Evolutionary conservation across 345 rosid species (phyloP), one percentile per base, ranked within the genome.

Genomic region (Nephelium lappaceum): DNA sequence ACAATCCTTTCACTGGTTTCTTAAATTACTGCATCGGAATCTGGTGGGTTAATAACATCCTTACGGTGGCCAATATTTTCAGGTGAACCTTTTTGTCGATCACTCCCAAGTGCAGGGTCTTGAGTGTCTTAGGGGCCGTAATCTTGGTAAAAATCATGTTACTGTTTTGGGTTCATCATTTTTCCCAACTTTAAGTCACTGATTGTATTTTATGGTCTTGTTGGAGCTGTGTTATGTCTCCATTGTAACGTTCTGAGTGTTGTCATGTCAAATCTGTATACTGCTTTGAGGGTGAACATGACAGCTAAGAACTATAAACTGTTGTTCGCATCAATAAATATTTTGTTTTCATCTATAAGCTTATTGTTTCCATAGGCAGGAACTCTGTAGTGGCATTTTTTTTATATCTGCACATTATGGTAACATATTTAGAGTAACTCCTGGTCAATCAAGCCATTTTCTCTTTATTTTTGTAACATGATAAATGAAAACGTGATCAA

Each of bases 21-120:
- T 55, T 75, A 11, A 31, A 67, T 79, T 72, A 27, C 69, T 70
- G 75, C 47, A 15, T 47, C 53, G 21, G 80, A 12, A 64, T 72
- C 31, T 78, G 66, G n/a, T 41, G 31, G 62, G 77, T 63, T 43
- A 39, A 43, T 68, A n/a, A 51, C 18, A 60, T 41, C 21, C 1
- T 58, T 57, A 14, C 49, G 67, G 15, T 47, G 70, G 5, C 12
- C 25, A 72, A 63, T 45, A 57, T 79, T 79, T 76, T 72, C 91
- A 94, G 97, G 98, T 94, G 79, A 96, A 94, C 79, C 99, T 94
- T 38, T 94, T 91, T 55, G 95, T 94, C 57, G 97, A 94, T 85
- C 98, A 91, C 79, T 89, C 95, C 64, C 97, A 96, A 86, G 90
- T 94, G 51, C 93, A 90, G 89, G 90, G 91, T 83, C 84, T 96